Evolutionary conservation across 345 rosid species (phyloP).

Genomic region (Eucalyptus tenuipes): DNA sequence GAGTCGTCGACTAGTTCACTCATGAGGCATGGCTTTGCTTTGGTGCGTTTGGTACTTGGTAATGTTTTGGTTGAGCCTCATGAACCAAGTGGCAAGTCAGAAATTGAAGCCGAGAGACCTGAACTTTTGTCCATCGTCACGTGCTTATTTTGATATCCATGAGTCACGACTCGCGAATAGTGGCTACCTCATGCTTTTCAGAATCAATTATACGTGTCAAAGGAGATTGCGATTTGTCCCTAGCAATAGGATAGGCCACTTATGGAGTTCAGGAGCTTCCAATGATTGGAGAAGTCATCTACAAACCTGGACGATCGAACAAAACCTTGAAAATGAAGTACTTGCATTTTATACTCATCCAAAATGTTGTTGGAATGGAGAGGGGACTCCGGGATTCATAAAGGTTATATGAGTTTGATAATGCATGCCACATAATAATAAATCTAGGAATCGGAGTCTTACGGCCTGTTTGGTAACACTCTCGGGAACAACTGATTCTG

Average conservation of each 20-base stretch:
- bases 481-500: fast-evolving
- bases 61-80: not conserved
- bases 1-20: not conserved
- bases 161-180: not conserved
- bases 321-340: not conserved
- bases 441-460: too few species aligned
- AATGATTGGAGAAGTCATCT: not conserved
- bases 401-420: not conserved
- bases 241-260: not conserved
- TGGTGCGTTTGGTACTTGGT: not conserved
- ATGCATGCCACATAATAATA: not conserved
- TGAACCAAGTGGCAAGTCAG: not conserved
- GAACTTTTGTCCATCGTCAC: not conserved
- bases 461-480: too few species aligned
- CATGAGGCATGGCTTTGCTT: not conserved
- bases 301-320: not conserved
- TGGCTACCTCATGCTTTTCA: not conserved
- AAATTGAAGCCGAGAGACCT: not conserved
- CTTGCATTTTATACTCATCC: not conserved
- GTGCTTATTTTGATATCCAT: not conserved
- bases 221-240: not conserved
- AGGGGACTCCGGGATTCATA: not conserved
- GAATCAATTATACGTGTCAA: not conserved
- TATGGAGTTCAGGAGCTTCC: not conserved
- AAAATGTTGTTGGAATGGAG: not conserved